phyloP scores from a whole-genome alignment of 371 early-diverging fungal genomes.

The Mucor lusitanicus region DNA sequence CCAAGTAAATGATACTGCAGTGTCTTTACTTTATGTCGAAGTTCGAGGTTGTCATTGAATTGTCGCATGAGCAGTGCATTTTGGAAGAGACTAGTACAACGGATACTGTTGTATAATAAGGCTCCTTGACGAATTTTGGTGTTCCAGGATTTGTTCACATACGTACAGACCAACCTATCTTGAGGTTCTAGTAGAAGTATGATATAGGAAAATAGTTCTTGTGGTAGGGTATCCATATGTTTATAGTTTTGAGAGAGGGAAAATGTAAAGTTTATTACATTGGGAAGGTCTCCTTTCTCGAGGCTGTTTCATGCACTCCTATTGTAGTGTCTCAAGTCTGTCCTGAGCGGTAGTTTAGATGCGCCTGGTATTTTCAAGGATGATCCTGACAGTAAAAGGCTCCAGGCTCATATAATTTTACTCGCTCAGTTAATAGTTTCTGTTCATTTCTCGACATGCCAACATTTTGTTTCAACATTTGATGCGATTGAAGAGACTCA shows the following conservation, averaged over 20 bases:
- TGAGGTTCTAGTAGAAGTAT: not conserved
- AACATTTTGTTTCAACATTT: no score
- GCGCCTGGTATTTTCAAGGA: no score
- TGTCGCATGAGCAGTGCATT: not conserved
- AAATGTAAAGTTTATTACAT: no score
- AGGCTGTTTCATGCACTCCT: not conserved
- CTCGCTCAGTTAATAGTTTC: no score
- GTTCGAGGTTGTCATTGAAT: not conserved
- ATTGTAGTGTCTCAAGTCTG: no score
- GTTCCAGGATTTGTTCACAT: not conserved
- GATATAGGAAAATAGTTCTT: not conserved
- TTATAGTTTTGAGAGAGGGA: no score
- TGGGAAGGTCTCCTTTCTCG: no score
- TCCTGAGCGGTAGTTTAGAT: no score
- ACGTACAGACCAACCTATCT: not conserved
- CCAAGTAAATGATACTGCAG: not conserved
- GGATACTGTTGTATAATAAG: not conserved
- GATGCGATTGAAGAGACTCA: no score
- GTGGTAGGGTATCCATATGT: not conserved
- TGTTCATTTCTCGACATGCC: no score
- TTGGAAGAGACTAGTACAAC: not conserved
- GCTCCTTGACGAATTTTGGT: not conserved
- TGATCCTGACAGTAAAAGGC: no score
- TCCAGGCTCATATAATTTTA: no score
- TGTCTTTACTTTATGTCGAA: not conserved